A percentile compares a stretch with the other conserved stretches of the same genome.
Evolutionary conservation across 305 asterid species (phyloP).

Genomic region (Caryopteris hybrid): DNA sequence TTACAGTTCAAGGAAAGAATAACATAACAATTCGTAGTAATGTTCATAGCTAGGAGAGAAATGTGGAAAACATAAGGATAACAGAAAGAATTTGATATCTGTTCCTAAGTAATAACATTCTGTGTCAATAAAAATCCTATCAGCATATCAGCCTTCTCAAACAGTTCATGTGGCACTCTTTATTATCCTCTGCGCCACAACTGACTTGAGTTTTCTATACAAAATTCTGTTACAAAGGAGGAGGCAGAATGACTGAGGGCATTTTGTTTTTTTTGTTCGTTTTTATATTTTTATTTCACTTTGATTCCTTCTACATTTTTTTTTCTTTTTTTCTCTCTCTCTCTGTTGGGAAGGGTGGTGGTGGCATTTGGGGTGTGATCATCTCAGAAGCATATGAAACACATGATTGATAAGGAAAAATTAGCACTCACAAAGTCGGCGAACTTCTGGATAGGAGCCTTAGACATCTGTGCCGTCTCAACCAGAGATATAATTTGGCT

Average conservation of each 20-base stretch:
- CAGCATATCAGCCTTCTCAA: neutral
- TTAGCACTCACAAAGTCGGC: slow-evolving; percentile 82
- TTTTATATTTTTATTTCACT: neutral
- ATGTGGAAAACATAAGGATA: slow-evolving; percentile 1
- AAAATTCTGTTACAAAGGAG: neutral
- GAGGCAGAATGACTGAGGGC: neutral
- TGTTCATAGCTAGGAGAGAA: neutral
- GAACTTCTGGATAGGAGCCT: slow-evolving; percentile 98
- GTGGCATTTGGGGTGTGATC: neutral
- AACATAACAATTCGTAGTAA: too few species aligned
- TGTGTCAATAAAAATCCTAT: too few species aligned
- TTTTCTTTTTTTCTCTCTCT: neutral
- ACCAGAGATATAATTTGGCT: slow-evolving; percentile 97
- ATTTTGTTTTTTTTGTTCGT: neutral
- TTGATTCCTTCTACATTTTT: neutral
- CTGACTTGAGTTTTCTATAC: neutral
- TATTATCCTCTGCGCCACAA: neutral
- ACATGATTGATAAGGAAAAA: slow-evolving; percentile 9
- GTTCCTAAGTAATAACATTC: neutral
- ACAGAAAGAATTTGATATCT: neutral
- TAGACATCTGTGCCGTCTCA: slow-evolving; percentile 99
- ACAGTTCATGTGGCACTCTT: neutral
- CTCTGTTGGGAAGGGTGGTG: neutral
- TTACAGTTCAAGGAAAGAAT: neutral
- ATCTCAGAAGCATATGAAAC: neutral